Evolutionary conservation across 306 rosid genomes (phyloP), one percentile per base, ranked within the genome.

Genomic region (Castanea crenata): DNA sequence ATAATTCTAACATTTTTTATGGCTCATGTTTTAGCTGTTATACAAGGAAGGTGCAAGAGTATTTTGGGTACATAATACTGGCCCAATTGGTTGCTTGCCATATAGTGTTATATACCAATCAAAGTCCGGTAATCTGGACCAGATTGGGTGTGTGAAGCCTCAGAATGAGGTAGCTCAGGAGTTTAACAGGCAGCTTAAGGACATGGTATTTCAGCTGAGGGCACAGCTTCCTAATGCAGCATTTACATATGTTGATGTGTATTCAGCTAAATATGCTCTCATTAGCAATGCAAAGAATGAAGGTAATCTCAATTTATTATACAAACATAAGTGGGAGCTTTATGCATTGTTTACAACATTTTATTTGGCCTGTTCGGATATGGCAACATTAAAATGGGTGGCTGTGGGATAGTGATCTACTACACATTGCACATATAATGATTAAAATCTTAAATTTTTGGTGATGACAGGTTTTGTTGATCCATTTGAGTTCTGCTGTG

Each of bases 51-150:
- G 97, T 25, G 95, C 95, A 69, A 86, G 94, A 81, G 68, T 85
- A 35, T 92, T 94, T 74, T 89, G 97, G 97, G 87, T 94, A 74
- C 97, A 94, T 70, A 87, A 86, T 86, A 86, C 92, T 19, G 93
- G 97, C 61, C 97, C 97, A 51, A 31, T 87, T 63, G 97, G 97
- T 62, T 91, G 99, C 87, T 86, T 95, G 77, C 98, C 98, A 20
- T 86, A 81, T 63, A 71, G 8, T 57, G 75, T 78, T 58, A 81
- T 91, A 12, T 91, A 85, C 80, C 57, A 79, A 78, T 83, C 84
- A 7, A 88, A 90, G 79, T 83, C 90, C 5, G 85, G 84, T 6
- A 84, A 81, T 77, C 71, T 91, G 27, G 97, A 95, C 73, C 81
- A 74, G 32, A 86, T 78, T 73, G 94, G 98, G 25, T 91, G 97